These are phyloP conservation scores for Penicillium nucicola DNA, from an alignment of 495 filamentous ascomycete species.

Conservation along the genomic window DNA sequence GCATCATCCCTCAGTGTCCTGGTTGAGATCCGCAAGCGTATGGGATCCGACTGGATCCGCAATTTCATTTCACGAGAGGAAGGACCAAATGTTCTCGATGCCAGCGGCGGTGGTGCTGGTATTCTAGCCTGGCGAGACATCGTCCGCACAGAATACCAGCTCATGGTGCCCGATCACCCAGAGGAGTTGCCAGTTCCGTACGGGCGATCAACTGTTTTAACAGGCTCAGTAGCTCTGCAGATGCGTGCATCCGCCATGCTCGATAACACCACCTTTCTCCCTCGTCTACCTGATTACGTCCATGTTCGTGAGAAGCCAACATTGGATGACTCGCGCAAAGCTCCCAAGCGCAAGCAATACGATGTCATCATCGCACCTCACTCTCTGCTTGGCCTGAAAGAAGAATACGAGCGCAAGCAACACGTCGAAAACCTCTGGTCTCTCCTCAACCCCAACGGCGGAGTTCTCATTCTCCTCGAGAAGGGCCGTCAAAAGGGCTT, in stretches of 20 bases:
- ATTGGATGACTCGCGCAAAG: constrained; percentile 36
- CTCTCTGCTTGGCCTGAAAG: constrained; percentile 65
- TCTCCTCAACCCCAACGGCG: constrained; percentile 78
- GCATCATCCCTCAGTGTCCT: constrained; percentile 68
- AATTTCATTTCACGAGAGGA: constrained; percentile 60
- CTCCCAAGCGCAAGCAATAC: constrained; percentile 69
- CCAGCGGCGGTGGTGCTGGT: constrained; percentile 79
- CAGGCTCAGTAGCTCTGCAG: constrained; percentile 64
- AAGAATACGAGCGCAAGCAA: constrained; percentile 71
- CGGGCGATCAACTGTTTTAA: constrained; percentile 60
- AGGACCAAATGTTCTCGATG: constrained; percentile 81
- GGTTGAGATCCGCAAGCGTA: constrained; percentile 78
- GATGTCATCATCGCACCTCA: constrained; percentile 92
- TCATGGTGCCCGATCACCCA: constrained; percentile 50
- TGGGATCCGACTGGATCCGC: constrained; percentile 77
- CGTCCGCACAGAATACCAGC: constrained; percentile 72
- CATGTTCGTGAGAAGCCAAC: constrained; percentile 53
- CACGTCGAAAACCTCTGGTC: constrained; percentile 85
- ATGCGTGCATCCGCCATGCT: constrained; percentile 72
- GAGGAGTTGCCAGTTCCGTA: constrained; percentile 40
- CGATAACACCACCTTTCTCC: constrained; percentile 87
- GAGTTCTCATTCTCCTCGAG: constrained; percentile 82
- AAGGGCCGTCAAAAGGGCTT: constrained; percentile 91
- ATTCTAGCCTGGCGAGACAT: constrained; percentile 83
- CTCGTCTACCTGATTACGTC: constrained; percentile 87